Evolutionary conservation across 495 filamentous ascomycete species (phyloP), one percentile per base, ranked within the genome.

Genomic region (Trichoderma gamsii): DNA sequence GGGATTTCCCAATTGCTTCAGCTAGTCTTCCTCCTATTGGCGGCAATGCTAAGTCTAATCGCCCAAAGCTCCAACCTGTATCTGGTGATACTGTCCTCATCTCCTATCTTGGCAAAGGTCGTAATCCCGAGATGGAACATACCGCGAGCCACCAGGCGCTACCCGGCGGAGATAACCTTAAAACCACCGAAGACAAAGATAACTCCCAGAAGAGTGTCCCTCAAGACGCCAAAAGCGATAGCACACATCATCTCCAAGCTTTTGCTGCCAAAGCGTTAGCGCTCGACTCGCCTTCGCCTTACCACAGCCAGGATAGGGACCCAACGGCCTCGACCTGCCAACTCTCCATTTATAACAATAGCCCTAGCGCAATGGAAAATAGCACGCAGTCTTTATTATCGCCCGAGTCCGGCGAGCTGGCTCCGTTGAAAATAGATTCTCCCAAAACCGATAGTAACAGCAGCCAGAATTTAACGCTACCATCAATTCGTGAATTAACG

Each of bases 301-400:
- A 12, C 27, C 23, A 21, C 21, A 25, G 25, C 23, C 11, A 29
- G 7, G 27, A 61, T 32, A 27, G 27, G 13, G 56, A 61, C 25
- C 35, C 44, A 8, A 43, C 64, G 41, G 41, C 41, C 38, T 65
- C 64, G 4, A 65, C 64, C 2, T 15, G 25, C 64, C 11, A 65
- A 15, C 64, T 65, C 38, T 65, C 64, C 16, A 41, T 65, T 43
- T 35, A 23, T 21, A 35, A 65, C 35, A 23, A 23, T 4, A 8
- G 41, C 41, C 70, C 75, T 35, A 72, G 65, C 41, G 78, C 78
- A 16, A 75, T 78, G 41, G 69, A 66, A 59, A 76, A 76, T 21
- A 21, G n/a, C 23, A 5, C 51, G 51, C 21, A 25, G 21, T 21
- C 51, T 4, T 32, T 61, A 21, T 32, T 61, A 25, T 61, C 56